Evolutionary conservation across 176 grass and related monocot species (phyloP), one percentile per base, ranked within the genome.

Genomic region (Oryza australiensis): DNA sequence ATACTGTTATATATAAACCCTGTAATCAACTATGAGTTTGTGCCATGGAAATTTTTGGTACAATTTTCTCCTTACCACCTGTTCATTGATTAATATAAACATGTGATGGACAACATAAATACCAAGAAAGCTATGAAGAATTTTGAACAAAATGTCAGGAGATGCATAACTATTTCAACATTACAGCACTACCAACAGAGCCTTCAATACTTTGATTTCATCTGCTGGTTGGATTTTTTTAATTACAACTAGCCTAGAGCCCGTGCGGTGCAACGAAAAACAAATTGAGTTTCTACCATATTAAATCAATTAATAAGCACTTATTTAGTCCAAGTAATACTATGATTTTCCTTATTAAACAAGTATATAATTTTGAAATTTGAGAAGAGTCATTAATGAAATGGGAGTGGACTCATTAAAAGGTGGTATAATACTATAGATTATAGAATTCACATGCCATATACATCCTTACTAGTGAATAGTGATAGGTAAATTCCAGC

Each of bases 11-110:
- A 37, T 66, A 12, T 59, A 23, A 64, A 83, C 26, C 33, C 16
- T 74, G 9, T 83, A 30, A 74, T 34, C 60, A 65, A 26, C 59
- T 73, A 38, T 26, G 27, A 73, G n/a, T 32, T 65, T 66, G 60
- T 14, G 32, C 27, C 7, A 74, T 27, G 13, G 7, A 14, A 66
- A 66, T 11, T 49, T 66, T n/a, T 14, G 9, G 12, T 16, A 51
- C 28, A 53, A 24, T 73, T 73, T 57, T 73, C 20, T 64, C 26
- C 34, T 81, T 41, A 34, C 22, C 9, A 48, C 55, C 18, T 48
- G 29, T 64, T 83, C n/a, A 63, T n/a, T 65, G 59, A 35, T 64
- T 37, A 64, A 23, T 22, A 62, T n/a, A 42, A 73, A 45, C 3
- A 0, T 13, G 26, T 22, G 26, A 64, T 68, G 22, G 41, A 74